Evolutionary conservation across 2,329 filamentous ascomycete genomes (phyloP), one percentile per base, ranked within the genome.

Genomic region (Rutstroemia sp.): DNA sequence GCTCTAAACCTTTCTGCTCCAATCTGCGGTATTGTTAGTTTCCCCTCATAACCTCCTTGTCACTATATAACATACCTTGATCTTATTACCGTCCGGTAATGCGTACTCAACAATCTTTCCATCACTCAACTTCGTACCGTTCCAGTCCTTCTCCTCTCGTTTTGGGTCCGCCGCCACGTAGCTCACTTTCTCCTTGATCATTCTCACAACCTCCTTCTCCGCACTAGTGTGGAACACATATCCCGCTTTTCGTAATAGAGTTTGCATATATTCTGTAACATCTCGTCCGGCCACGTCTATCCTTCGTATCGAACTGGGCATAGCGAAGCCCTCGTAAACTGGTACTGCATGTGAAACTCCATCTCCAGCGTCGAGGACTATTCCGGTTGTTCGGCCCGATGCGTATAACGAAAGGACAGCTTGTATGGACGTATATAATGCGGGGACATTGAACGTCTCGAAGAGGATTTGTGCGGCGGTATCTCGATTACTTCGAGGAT

Each of bases 381-480:
- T 91, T 65, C 94, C 94, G 4, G 94, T 97, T 23, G 94, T 97
- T 65, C 94, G 87, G 21, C 94, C 94, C 55, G 90, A 96, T 55
- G 94, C 92, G 74, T 99, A 99, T 59, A 99, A 78, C 48, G 92
- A 96, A 56, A 99, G 82, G 19, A 97, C 92, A 1, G 94, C 94
- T 77, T 99, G 94, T 64, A 99, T 96, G 2, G 92, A 96, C 56
- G 90, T 96, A 75, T 96, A 96, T 47, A 97, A 79, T 4, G 94
- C 94, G 12, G 94, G 94, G 10, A 97, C 92, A 70, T 97, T 97
- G 79, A 97, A 97, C 2, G 92, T 96, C 75, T 99, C 94, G 74
- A 99, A 99, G 56, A 99, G 84, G 63, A 99, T 95, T 73, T 99
- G 94, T 44, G 94, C 94, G 41, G 94, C 94, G 7, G 87, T 95